Base-by-base conservation (phyloP, 495 filamentous ascomycete genomes). In the Lichenothelia convexa region DNA sequence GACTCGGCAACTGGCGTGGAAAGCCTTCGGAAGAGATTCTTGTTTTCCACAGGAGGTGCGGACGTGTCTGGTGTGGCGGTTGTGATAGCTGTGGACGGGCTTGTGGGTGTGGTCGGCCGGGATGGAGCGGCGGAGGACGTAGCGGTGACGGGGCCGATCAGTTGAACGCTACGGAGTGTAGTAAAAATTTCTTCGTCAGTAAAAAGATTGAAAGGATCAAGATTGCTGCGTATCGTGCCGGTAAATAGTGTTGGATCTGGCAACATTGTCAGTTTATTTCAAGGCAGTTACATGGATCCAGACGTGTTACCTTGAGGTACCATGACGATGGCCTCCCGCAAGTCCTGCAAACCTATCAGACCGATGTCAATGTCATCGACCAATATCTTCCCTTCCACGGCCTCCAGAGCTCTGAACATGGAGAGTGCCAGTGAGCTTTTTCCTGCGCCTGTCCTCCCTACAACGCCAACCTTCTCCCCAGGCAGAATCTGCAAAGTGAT, bases 341-440 rank as follows among this genome's bases (percentile, higher is more conserved):
- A 67, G 58, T 95, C 87, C 34, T 78, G 78, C 18, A 95, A 68
- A 5, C 91, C 91, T 45, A 95, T 94, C 33, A 61, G 59, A 30
- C 81, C 73, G 48, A 94, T 84, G 50, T 95, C 83, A 18, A 99
- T 62, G 33, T 71, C 80, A 45, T 99, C 91, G 36, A 99, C 82
- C 5, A 86, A 41, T 40, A 99, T 94, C 49, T 77, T 78, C 39
- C 91, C 91, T 31, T 71, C 67, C 46, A 93, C 86, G 4, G 91
- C 86, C 54, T 95, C 91, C 22, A 99, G 59, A n/a, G 84, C 83
- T 36, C 91, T 72, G 70, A 99, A 95, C n/a, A 99, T 69, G 8
- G 91, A 89, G 35, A 99, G 61, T 4, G 91, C 83, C 5, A 99
- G 68, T 4, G 89, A 94, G 54, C 85, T 93, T 64, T 99, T 99